Evolutionary conservation across 805 yeast genomes (phyloP), one percentile per base, ranked within the genome.

Genomic region (Candida nanaspora): DNA sequence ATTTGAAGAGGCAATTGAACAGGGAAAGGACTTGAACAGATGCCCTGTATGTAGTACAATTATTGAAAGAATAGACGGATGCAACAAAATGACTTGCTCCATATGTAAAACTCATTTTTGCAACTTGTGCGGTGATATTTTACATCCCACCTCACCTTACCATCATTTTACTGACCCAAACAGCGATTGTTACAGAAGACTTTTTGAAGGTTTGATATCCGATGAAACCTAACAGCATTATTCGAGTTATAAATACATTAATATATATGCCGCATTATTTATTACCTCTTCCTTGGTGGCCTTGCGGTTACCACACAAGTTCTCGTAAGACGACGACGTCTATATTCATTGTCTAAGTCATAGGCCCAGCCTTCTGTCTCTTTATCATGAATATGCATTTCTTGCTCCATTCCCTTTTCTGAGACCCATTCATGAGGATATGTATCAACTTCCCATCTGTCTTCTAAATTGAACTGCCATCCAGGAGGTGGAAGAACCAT

Each of bases 401-500:
- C 55, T 2, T 47, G 55, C 15, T 48, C 40, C 11, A 74, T 51
- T 1, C 68, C 68, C 27, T 81, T 65, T 21, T 69, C 74, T 1
- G 47, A 37, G 6, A 78, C 65, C 81, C 91, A 85, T 2, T 50
- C 51, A 1, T 43, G 47, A 0, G 82, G 78, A 33, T 74, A 57
- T 14, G 52, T 49, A 51, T 87, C 96, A 13, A 80, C 63, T 38
- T 59, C 61, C 96, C 96, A 88, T 10, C 66, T 64, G 34, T 72
- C 70, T 22, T 71, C 74, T 22, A 62, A 61, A 43, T 76, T 80
- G 56, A 78, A 88, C 43, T 69, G 67, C 96, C 96, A 88, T 13
- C 78, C 80, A 7, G 43, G 37, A 1, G 96, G 96, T 1, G 94
- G 80, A 22, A 54, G 49, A 1, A 88, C 75, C 19, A 78, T 76